Conservation (phyloP, 371 early-diverging fungal species). For the Haplosporangium sp. region DNA sequence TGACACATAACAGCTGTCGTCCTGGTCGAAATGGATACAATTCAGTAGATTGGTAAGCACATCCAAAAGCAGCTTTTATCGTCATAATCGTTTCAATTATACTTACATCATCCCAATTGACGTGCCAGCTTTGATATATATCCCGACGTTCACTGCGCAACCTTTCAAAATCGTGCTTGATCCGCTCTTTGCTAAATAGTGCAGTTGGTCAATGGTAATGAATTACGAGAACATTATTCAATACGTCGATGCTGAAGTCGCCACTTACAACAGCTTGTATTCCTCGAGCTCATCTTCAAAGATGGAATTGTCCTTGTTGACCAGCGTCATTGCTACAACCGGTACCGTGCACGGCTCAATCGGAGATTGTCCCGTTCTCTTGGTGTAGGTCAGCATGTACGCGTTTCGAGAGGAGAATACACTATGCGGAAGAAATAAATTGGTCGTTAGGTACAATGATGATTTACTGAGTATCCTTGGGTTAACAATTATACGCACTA, state of each 20-base stretch:
- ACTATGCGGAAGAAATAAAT: constrained; percentile 4
- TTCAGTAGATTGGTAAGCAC: too few species aligned
- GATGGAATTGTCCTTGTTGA: constrained; percentile 25
- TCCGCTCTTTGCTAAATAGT: constrained; percentile 14
- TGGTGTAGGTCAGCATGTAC: constrained; percentile 54
- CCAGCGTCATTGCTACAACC: constrained; percentile 12
- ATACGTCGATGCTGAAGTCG: background rate
- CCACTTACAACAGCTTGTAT: constrained; percentile 10
- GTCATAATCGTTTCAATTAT: background rate
- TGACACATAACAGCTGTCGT: constrained; percentile 28
- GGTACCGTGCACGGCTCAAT: constrained; percentile 16
- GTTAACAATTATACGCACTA: background rate
- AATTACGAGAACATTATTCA: background rate
- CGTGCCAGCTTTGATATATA: constrained; percentile 38
- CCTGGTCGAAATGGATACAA: background rate
- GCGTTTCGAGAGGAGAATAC: constrained; percentile 55
- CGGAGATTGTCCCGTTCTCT: background rate
- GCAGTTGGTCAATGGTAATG: background rate
- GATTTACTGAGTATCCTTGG: too few species aligned
- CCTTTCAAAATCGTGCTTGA: constrained; percentile 24
- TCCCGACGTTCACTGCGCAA: constrained; percentile 13
- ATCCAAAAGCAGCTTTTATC: too few species aligned
- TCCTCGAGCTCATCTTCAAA: constrained; percentile 22
- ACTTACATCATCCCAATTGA: constrained; percentile 31
- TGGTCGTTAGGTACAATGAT: background rate